phyloP scores from a whole-genome alignment of 805 yeast genomes.

The Saturnispora galanensis region DNA sequence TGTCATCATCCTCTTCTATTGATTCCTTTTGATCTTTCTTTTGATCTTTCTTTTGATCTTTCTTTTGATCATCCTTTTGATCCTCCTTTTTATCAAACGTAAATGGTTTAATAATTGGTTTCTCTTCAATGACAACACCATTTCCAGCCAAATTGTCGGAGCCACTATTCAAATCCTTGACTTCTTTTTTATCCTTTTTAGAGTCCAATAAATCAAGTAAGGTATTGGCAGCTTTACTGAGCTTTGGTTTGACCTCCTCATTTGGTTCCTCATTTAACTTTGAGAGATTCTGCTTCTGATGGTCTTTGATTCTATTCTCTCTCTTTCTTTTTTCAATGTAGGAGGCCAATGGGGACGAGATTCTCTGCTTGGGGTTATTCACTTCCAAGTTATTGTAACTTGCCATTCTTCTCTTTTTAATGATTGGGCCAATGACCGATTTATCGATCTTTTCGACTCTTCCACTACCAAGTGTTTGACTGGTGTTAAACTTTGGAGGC shows the following conservation, averaged over 20 bases:
- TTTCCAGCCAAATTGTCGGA: background rate
- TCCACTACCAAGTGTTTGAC: conserved; percentile 5
- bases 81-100: background rate
- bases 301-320: conserved; percentile 6
- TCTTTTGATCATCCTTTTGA: background rate
- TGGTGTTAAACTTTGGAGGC: conserved; percentile 13
- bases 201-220: conserved; percentile 11
- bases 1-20: background rate
- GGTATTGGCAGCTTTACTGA: conserved; percentile 16
- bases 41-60: background rate
- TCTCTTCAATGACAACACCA: background rate
- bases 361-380: conserved; percentile 17
- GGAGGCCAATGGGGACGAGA: conserved; percentile 22
- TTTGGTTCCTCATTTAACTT: conserved; percentile 5
- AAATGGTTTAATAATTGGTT: background rate
- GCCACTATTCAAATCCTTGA: background rate
- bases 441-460: background rate
- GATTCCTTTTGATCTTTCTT: background rate
- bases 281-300: background rate
- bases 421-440: conserved; percentile 4
- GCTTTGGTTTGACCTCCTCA: conserved; percentile 7
- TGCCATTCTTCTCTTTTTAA: conserved; percentile 21
- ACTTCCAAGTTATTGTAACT: conserved; percentile 22
- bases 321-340: conserved; percentile 15
- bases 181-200: background rate